Percentiles rank a stretch among this genome's conserved stretches.
Evolutionary conservation across 2,329 filamentous ascomycete species (phyloP).

Genomic region (Trichoderma afroharzianum): DNA sequence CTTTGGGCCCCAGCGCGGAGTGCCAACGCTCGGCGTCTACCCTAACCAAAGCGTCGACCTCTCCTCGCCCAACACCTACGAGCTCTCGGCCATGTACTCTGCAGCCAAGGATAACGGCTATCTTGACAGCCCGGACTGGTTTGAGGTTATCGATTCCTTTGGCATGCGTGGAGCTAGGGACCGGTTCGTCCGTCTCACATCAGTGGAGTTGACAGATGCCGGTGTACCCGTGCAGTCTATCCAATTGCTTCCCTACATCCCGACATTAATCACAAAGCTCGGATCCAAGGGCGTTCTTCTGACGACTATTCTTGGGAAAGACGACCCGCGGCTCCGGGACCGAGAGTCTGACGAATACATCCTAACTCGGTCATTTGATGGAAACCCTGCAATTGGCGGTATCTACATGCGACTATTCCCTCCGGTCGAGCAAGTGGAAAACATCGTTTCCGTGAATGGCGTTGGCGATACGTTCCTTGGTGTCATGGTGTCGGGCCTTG

Average conservation of each 20-base stretch:
- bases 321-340: slow-evolving; percentile 64
- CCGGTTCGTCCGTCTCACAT: slow-evolving; percentile 66
- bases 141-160: slow-evolving; percentile 72
- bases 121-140: slow-evolving; percentile 72
- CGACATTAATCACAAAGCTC: slow-evolving; percentile 79
- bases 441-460: slow-evolving; percentile 87
- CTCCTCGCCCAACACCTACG: slow-evolving; percentile 77
- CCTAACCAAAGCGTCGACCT: slow-evolving; percentile 65
- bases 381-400: slow-evolving; percentile 59
- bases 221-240: slow-evolving; percentile 81
- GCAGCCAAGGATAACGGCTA: slow-evolving; percentile 64
- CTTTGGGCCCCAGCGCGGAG: slow-evolving; percentile 48
- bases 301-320: slow-evolving; percentile 63
- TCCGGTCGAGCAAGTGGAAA: slow-evolving; percentile 60
- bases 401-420: slow-evolving; percentile 78
- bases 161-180: slow-evolving; percentile 73
- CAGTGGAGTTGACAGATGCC: slow-evolving; percentile 63
- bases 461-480: slow-evolving; percentile 92
- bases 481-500: slow-evolving; percentile 74
- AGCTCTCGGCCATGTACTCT: slow-evolving; percentile 74
- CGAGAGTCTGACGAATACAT: slow-evolving; percentile 66
- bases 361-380: slow-evolving; percentile 57
- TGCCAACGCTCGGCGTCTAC: slow-evolving; percentile 48
- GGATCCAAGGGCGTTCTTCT: slow-evolving; percentile 73
- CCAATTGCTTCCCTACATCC: slow-evolving; percentile 84